Base-by-base conservation (phyloP, 1,284 basidiomycete species). In the Ustilago sp. region DNA sequence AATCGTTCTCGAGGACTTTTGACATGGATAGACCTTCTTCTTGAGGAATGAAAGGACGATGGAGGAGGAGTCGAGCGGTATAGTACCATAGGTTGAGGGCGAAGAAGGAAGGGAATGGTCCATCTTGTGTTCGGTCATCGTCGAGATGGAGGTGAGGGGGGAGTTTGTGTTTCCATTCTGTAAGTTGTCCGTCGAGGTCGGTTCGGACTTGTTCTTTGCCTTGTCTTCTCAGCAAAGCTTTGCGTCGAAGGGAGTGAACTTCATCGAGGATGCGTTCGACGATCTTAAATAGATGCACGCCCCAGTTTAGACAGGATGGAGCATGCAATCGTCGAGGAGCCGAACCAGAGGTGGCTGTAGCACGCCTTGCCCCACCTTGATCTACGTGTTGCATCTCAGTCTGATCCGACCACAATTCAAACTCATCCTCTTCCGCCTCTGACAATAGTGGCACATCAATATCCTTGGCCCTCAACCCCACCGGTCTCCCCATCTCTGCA, bases 401-500 rank as follows among this genome's bases (percentile, higher is more conserved):
- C 63, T 78, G 69, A 53, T 75, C 79, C 11, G 86, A 86, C 87
- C 87, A 87, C 3, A 84, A 69, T 66, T 88, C 87, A 51, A 84
- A 83, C 77, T 88, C 87, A 74, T 88, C 87, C n/a, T 85, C 80
- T 59, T 87, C 87, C 17, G 80, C 64, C 23, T 83, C 81, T 8
- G 84, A 85, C 0, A 87, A 86, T 15, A 88, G 74, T 0, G 87
- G 87, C 8, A 83, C 86, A 3, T 87, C 85, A 23, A 83, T 83
- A 8, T 86, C 85, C 4, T 85, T 80, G 39, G 86, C 87, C 1
- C 86, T 82, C 28, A 88, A 79, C 8, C 87, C 80, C 53, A 83
- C 85, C 0, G 87, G 84, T 8, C 87, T 83, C 4, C 88, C 88
- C 47, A 87, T 88, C 74, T 88, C 88, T 71, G 87, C 76, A 38